phyloP scores from a whole-genome alignment of 2,329 filamentous ascomycete genomes.

The Alternaria panax region DNA sequence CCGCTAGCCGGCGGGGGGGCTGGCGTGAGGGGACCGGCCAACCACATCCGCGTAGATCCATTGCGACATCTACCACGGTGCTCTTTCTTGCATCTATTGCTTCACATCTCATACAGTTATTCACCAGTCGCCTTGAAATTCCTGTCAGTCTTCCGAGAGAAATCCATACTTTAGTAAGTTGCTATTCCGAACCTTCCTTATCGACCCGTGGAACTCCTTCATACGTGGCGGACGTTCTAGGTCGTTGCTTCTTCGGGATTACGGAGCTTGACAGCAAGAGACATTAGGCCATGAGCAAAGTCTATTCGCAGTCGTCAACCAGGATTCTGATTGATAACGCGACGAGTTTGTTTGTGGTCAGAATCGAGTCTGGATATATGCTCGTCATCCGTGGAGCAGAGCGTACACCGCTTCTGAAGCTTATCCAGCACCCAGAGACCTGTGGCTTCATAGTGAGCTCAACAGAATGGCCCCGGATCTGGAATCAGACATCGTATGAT shows the following conservation, averaged over 20 bases:
- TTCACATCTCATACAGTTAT: background rate
- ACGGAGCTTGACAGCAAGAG: background rate
- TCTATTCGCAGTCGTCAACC: background rate
- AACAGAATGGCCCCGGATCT: background rate
- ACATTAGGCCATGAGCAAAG: background rate
- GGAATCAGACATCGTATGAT: too few species aligned
- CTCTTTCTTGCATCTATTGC: background rate
- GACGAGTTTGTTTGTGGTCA: background rate
- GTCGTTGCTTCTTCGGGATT: background rate
- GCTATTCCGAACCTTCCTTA: background rate
- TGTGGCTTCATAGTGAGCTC: background rate
- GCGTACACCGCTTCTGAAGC: background rate
- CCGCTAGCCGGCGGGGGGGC: slow-evolving; percentile 13
- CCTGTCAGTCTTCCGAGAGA: background rate
- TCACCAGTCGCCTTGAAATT: background rate
- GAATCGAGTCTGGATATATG: background rate
- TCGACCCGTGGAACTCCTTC: background rate
- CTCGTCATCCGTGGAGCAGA: background rate
- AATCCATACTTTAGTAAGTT: background rate
- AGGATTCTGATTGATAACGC: background rate
- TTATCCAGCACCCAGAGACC: background rate
- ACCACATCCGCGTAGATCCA: slow-evolving; percentile 21
- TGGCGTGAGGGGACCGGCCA: slow-evolving; percentile 18
- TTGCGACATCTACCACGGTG: slow-evolving; percentile 13
- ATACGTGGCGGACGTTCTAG: background rate